phyloP scores from a whole-genome alignment of 2,329 filamentous ascomycete species.

The Atkinsonella hypoxylon region DNA sequence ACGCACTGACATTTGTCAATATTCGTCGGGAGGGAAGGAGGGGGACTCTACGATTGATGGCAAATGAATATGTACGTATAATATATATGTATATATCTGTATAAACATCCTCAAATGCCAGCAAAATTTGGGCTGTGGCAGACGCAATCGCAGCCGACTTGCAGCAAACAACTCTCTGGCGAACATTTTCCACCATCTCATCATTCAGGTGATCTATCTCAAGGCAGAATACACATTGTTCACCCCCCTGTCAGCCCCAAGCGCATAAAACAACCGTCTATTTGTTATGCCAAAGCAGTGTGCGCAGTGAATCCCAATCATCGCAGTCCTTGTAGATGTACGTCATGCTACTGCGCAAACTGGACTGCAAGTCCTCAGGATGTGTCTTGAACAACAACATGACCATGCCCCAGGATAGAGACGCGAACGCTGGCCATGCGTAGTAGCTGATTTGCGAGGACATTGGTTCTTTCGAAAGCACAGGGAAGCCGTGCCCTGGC shows the following conservation, averaged over 20 bases:
- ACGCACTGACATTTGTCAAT: too few species aligned
- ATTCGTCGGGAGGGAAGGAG: too few species aligned
- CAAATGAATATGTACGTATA: neutral
- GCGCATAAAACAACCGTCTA: slow-evolving; percentile 18
- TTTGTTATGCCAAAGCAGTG: slow-evolving; percentile 76
- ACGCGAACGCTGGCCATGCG: slow-evolving; percentile 89
- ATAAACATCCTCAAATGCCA: neutral
- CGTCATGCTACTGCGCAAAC: slow-evolving; percentile 87
- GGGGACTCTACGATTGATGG: too few species aligned
- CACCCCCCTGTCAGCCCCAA: neutral
- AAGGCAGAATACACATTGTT: neutral
- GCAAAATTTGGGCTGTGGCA: too few species aligned
- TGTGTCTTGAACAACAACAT: slow-evolving; percentile 95
- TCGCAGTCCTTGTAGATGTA: slow-evolving; percentile 92
- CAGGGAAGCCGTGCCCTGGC: slow-evolving; percentile 38
- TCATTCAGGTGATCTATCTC: neutral
- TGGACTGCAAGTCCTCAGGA: slow-evolving; percentile 82
- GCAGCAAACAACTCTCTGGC: neutral
- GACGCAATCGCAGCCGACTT: neutral
- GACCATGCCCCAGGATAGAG: slow-evolving; percentile 79
- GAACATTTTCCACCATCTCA: neutral
- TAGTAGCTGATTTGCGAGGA: slow-evolving; percentile 48
- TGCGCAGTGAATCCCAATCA: slow-evolving; percentile 77
- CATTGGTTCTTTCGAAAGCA: slow-evolving; percentile 35
- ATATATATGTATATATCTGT: neutral